Percentiles rank a stretch among this genome's conserved stretches.
Evolutionary conservation across 306 rosid species (phyloP).

Genomic region (Lotus japonicus): DNA sequence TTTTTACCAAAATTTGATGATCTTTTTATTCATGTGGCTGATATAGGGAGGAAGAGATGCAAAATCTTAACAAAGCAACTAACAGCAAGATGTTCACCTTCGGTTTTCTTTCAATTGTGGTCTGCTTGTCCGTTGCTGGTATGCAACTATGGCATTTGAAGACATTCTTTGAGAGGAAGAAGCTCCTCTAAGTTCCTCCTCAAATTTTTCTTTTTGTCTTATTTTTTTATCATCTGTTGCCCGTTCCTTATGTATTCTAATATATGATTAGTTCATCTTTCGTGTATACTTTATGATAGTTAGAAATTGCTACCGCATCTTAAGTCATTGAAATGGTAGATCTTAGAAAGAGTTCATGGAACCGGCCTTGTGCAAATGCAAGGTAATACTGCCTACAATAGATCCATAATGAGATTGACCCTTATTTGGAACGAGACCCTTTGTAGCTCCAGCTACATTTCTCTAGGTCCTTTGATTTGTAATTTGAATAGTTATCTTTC

Average conservation of each 20-base stretch:
- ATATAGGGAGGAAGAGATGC: conserved; percentile 90
- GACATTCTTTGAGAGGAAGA: conserved; percentile 90
- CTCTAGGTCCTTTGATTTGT: not conserved
- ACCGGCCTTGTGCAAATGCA: too few relatives aligned
- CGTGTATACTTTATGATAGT: not conserved
- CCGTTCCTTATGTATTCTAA: not conserved
- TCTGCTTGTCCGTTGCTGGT: conserved; percentile 86
- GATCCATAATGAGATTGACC: too few relatives aligned
- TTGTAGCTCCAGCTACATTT: not conserved
- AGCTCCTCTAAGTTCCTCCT: conserved; percentile 48
- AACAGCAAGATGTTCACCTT: conserved; percentile 69
- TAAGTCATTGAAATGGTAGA: not conserved
- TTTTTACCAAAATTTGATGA: conserved; percentile 6
- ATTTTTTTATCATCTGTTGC: not conserved
- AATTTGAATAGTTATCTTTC: not conserved
- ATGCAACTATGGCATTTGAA: conserved; percentile 91
- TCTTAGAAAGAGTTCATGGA: not conserved
- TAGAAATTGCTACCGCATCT: not conserved
- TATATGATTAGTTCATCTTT: conserved; percentile 19
- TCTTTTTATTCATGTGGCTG: conserved; percentile 3
- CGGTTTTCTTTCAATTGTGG: conserved; percentile 62
- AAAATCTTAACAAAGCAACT: conserved; percentile 66
- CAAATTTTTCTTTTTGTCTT: not conserved
- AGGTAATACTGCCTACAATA: too few relatives aligned
- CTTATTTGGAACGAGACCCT: too few relatives aligned